These are phyloP conservation scores for Apostasia ramifera DNA, from an alignment of 106 monocot genomes.

Conservation along the genomic window DNA sequence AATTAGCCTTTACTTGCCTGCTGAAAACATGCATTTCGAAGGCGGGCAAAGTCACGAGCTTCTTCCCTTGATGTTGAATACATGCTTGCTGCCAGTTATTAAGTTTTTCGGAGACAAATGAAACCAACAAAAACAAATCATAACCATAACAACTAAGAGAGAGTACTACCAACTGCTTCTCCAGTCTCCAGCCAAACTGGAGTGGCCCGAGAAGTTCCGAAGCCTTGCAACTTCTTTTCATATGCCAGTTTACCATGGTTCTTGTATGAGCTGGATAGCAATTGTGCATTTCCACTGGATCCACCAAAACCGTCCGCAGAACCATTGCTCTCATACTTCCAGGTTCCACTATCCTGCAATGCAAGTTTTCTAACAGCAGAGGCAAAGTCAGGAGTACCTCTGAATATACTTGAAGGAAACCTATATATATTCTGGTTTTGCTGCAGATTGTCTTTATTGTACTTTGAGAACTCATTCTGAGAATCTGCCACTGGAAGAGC, in stretches of 20 bases:
- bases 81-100: conserved; percentile 24
- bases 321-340: conserved; percentile 41
- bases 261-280: conserved; percentile 13
- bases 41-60: conserved; percentile 48
- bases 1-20: conserved; percentile 18
- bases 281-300: conserved; percentile 5
- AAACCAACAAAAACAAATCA: neutral
- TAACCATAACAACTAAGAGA: neutral
- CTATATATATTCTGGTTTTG: conserved; percentile 24
- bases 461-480: conserved; percentile 36
- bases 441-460: conserved; percentile 19
- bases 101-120: conserved; percentile 5
- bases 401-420: conserved; percentile 30
- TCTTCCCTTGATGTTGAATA: conserved; percentile 44
- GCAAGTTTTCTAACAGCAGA: conserved; percentile 52
- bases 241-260: conserved; percentile 12
- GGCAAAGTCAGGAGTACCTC: conserved; percentile 47
- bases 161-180: conserved; percentile 59
- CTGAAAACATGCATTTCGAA: conserved; percentile 53
- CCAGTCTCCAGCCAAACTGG: conserved; percentile 50
- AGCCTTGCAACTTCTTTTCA: conserved; percentile 32
- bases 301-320: conserved; percentile 8
- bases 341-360: conserved; percentile 33
- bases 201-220: conserved; percentile 14
- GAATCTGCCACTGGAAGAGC: conserved; percentile 28